Base-by-base conservation (phyloP, 2,329 filamentous ascomycete genomes). In the Chalaropsis thielavioides region DNA sequence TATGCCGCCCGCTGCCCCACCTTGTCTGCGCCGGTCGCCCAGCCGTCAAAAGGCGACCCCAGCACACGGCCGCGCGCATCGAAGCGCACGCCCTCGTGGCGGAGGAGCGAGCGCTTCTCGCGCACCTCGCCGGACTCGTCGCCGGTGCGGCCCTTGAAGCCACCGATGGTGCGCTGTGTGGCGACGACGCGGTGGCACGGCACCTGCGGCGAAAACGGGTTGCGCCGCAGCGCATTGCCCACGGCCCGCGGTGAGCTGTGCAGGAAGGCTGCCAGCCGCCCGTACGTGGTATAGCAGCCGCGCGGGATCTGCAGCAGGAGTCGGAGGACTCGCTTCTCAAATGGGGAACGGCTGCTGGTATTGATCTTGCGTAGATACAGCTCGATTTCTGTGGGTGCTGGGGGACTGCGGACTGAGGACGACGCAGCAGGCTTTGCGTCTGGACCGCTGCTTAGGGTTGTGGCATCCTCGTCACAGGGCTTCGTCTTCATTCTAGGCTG, bases 171-270 rank as follows among this genome's bases (percentile, higher is more conserved):
- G 44, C 63, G 38, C 41, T 56, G 56, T 49, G 84, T 86, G 5
- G 88, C 88, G 59, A 95, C 82, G 24, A 92, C 87, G 10, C 90
- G 81, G 74, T 95, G 90, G 68, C 90, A 95, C 0, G 90, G 90
- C 3, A 92, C 87, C 41, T 83, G 80, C 0, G 90, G 90, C 15
- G 90, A 90, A 70, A 92, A 95, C 0, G 90, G 90, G 72, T 95
- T 95, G 10, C 81, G 78, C 19, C 87, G 81, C 71, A 95, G 78
- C 1, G 89, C 89, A 67, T 88, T 90, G 17, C 89, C 89, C 4
- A 94, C 83, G 0, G 89, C 89, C 51, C 89, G 80, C 1, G 89
- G 87, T 2, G 87, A 89, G 24, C 88, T 90, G 11, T 77, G 74
- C 17, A 92, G 79, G 66, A 87, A 81, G 8, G 79, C 79, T 0